phyloP scores from a whole-genome alignment of 495 filamentous ascomycete genomes.

The Neurospora sp. region DNA sequence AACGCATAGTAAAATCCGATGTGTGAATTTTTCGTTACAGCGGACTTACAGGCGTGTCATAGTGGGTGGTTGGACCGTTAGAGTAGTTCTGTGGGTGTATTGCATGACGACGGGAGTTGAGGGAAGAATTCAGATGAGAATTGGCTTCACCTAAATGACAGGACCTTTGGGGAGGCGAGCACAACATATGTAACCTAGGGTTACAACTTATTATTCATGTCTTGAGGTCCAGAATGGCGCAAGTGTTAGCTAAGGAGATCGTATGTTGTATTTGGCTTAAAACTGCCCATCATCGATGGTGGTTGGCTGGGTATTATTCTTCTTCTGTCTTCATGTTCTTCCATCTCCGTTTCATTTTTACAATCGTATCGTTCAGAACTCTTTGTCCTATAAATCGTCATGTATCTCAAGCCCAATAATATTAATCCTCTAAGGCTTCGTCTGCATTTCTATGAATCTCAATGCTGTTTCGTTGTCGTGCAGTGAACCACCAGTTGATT shows the following conservation, averaged over 20 bases:
- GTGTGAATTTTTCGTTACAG: not conserved
- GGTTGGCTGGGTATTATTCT: not conserved
- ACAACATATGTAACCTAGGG: not conserved
- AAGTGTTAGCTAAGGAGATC: not conserved
- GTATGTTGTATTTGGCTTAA: not conserved
- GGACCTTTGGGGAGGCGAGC: not conserved
- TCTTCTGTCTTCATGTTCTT: not conserved
- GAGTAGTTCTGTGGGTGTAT: not conserved
- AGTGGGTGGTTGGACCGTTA: not conserved
- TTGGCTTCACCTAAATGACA: not conserved
- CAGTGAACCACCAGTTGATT: not conserved
- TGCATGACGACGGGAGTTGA: not conserved
- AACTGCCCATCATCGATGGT: not conserved
- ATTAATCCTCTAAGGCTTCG: not conserved
- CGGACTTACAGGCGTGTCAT: not conserved
- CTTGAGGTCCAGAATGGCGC: not conserved
- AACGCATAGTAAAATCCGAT: too few relatives aligned
- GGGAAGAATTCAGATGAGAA: not conserved
- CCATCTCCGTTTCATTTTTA: not conserved
- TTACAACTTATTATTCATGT: not conserved
- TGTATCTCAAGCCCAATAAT: not conserved
- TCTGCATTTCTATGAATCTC: not conserved
- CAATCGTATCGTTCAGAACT: not conserved
- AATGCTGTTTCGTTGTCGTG: not conserved
- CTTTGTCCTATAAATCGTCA: not conserved